Evolutionary conservation across 371 early-diverging fungal species (phyloP).

Genomic region (Syncephalastrum racemosum): DNA sequence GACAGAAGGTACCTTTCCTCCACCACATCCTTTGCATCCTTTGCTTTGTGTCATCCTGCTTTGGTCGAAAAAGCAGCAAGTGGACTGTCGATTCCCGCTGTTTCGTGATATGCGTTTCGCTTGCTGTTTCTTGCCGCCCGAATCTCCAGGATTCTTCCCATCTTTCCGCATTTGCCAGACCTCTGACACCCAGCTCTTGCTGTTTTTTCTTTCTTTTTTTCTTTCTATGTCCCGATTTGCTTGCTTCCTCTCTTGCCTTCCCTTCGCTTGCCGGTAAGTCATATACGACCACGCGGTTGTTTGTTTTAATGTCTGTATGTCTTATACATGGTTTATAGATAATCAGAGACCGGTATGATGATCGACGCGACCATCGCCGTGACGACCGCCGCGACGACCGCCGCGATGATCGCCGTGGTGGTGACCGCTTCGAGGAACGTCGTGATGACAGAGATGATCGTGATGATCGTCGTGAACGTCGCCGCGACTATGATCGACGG

Average conservation of each 20-base stretch:
- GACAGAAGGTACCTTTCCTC: slow-evolving; percentile 37
- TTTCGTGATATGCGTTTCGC: not conserved
- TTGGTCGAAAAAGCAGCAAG: slow-evolving; percentile 1
- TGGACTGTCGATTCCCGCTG: slow-evolving; percentile 1
- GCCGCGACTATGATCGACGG: slow-evolving; percentile 1
- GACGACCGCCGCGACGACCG: slow-evolving; percentile 14
- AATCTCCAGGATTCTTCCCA: not conserved
- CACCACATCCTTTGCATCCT: slow-evolving; percentile 6
- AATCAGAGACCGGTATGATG: slow-evolving; percentile 19
- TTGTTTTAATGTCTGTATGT: not conserved
- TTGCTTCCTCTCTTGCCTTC: slow-evolving; percentile 6
- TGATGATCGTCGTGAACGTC: slow-evolving; percentile 10
- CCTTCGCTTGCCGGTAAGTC: not conserved
- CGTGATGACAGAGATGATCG: slow-evolving; percentile 12
- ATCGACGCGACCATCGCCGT: slow-evolving; percentile 16
- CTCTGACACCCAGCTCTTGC: slow-evolving; percentile 10
- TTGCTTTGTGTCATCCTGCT: slow-evolving; percentile 2
- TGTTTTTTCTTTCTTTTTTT: slow-evolving; percentile 14
- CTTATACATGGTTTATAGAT: not conserved
- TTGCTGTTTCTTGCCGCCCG: slow-evolving; percentile 2
- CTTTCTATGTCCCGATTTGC: slow-evolving; percentile 2
- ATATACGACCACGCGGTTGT: not conserved
- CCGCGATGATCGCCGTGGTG: slow-evolving; percentile 10
- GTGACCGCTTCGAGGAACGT: slow-evolving; percentile 10
- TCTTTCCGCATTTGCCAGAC: slow-evolving; percentile 3